phyloP scores from a whole-genome alignment of 345 rosid species.

The Lepidium africanum region DNA sequence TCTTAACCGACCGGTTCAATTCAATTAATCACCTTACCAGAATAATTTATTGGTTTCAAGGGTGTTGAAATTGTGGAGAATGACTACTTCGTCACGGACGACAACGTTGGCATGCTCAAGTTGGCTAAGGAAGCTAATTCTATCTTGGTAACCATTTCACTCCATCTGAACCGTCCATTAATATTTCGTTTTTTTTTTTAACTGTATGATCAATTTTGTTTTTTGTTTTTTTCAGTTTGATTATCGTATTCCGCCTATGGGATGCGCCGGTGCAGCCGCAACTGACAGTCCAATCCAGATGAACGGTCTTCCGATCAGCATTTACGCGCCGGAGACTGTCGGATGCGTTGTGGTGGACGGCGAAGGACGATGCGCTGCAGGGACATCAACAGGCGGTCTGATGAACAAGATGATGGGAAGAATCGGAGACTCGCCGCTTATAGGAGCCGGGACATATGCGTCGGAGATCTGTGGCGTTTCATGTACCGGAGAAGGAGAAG shows the following conservation, averaged over 20 bases:
- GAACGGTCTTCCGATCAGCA: slow-evolving; percentile 90
- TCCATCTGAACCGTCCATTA: slow-evolving; percentile 15
- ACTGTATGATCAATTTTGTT: not conserved
- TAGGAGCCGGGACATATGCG: slow-evolving; percentile 95
- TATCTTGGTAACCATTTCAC: slow-evolving; percentile 48
- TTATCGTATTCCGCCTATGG: slow-evolving; percentile 56
- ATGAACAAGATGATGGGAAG: slow-evolving; percentile 90
- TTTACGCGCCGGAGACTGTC: slow-evolving; percentile 90
- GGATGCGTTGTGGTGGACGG: slow-evolving; percentile 90
- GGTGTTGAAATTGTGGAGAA: slow-evolving; percentile 81
- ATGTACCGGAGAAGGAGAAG: slow-evolving; percentile 97
- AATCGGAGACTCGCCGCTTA: slow-evolving; percentile 92
- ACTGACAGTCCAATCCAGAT: slow-evolving; percentile 50
- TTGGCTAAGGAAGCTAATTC: slow-evolving; percentile 87
- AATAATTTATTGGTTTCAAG: slow-evolving; percentile 25
- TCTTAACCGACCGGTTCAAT: not conserved
- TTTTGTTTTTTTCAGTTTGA: slow-evolving; percentile 57
- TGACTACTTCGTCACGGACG: slow-evolving; percentile 75
- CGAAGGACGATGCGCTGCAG: slow-evolving; percentile 80
- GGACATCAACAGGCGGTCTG: slow-evolving; percentile 90
- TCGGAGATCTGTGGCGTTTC: slow-evolving; percentile 71
- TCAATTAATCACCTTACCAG: not conserved
- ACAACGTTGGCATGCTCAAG: slow-evolving; percentile 82
- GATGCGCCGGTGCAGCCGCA: slow-evolving; percentile 55
- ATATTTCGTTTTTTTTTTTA: not conserved